Evolutionary conservation across 805 yeast genomes (phyloP), one percentile per base, ranked within the genome.

Genomic region (Myxozyma neotropica): DNA sequence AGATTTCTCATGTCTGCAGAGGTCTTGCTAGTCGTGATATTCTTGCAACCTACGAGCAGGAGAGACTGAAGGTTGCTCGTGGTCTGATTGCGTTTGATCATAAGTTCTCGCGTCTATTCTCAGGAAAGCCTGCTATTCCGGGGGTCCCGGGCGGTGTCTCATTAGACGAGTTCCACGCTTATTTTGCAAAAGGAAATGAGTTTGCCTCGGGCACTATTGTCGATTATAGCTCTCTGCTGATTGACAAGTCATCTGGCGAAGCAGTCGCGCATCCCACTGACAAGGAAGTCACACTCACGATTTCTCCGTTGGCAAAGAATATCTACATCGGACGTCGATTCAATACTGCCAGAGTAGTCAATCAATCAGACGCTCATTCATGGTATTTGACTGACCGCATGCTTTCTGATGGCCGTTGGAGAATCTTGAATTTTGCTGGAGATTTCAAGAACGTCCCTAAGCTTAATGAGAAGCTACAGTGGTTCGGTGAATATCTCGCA

Each of bases 161-260:
- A 55, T 63, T 70, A 57, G 68, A 67, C 24, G 72, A 70, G 52
- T 72, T 72, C 61, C 69, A 70, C 13, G 45, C 64, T 21, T 68
- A 68, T n/a, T 72, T 69, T 64, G 60, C 40, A 26, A 65, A 62
- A 44, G 74, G 75, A 13, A 67, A 66, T 52, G 68, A 67, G 36
- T 72, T 72, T 61, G 73, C 75, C 15, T 70, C 73, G 12, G 75
- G 75, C 27, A 67, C 70, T n/a, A 68, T 65, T 36, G 73, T 71
- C 17, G 71, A 72, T 55, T 72, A 72, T 56, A 47, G 54, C 21
- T 72, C 74, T 1, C 15, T 68, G 19, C 31, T 61, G 64, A 53
- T 60, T 19, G 64, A 56, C 24, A 63, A 55, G 49, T 45, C 63
- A 6, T 17, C 43, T 3, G 55, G 33, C 6, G 10, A 35, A 12